Evolutionary conservation across 2,329 filamentous ascomycete species (phyloP).

Genomic region (Hymenoscyphus occultus): DNA sequence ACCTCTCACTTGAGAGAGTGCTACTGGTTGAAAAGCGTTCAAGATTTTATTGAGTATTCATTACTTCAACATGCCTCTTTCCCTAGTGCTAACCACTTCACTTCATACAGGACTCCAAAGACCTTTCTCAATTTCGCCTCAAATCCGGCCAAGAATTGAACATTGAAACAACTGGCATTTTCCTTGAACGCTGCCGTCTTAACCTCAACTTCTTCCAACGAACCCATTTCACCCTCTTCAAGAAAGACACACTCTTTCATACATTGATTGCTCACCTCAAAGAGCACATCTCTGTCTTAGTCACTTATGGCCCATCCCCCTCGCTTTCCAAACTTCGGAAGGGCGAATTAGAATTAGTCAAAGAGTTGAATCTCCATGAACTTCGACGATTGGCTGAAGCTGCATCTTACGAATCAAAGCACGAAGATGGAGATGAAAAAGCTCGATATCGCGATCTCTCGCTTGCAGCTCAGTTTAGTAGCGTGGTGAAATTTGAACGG

Average conservation of each 20-base stretch:
- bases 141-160: slow-evolving; percentile 27
- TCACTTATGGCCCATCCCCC: slow-evolving; percentile 22
- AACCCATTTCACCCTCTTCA: slow-evolving; percentile 29
- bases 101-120: slow-evolving; percentile 26
- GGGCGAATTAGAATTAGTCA: slow-evolving; percentile 26
- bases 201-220: slow-evolving; percentile 30
- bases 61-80: not conserved
- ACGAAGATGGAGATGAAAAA: slow-evolving; percentile 16
- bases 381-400: slow-evolving; percentile 25
- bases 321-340: slow-evolving; percentile 27
- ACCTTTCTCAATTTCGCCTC: slow-evolving; percentile 25
- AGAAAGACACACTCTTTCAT: slow-evolving; percentile 24
- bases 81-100: not conserved
- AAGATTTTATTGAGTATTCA: too few species aligned
- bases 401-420: slow-evolving; percentile 25
- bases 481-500: slow-evolving; percentile 27
- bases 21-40: too few species aligned
- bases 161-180: slow-evolving; percentile 25
- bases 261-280: slow-evolving; percentile 26
- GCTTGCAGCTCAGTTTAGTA: slow-evolving; percentile 29
- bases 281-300: slow-evolving; percentile 26
- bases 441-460: slow-evolving; percentile 23
- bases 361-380: slow-evolving; percentile 24
- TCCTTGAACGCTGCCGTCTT: slow-evolving; percentile 27
- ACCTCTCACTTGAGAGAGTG: too few species aligned